A percentile compares a stretch with the other conserved stretches of the same genome.
Conservation (phyloP, 495 filamentous ascomycete species). For the Aspergillus olivimuriae region DNA sequence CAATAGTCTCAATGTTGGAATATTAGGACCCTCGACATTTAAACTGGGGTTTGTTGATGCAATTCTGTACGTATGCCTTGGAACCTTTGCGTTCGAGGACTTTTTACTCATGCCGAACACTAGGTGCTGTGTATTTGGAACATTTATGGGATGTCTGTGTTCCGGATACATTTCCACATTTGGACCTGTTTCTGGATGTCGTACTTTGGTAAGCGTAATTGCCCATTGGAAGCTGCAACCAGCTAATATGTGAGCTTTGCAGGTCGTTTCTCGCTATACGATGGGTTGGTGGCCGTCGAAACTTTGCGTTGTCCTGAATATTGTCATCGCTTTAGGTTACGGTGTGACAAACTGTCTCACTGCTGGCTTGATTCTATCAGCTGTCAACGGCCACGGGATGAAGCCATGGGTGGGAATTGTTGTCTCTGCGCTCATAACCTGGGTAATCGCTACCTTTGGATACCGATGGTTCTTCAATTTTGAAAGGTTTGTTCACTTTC, state of each 20-base stretch:
- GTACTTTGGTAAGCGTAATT: conserved; percentile 4
- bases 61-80: neutral
- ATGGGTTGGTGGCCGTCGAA: neutral
- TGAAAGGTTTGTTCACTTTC: neutral
- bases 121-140: conserved; percentile 1
- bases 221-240: too few species aligned
- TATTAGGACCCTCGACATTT: conserved; percentile 2
- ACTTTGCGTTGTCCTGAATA: neutral
- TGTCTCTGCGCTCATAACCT: conserved; percentile 6
- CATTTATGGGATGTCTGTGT: conserved; percentile 1
- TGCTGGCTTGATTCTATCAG: conserved; percentile 1
- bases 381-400: conserved; percentile 5
- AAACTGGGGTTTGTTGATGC: conserved; percentile 4
- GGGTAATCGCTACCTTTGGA: conserved; percentile 5
- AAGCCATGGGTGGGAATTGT: conserved; percentile 3
- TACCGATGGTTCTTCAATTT: conserved; percentile 3
- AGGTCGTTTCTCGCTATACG: neutral
- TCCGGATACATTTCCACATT: conserved; percentile 6
- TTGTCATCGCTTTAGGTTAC: neutral
- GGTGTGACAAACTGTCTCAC: neutral
- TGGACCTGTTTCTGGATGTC: conserved; percentile 3
- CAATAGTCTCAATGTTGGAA: conserved; percentile 7
- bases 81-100: neutral
- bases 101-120: neutral
- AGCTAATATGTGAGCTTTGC: too few species aligned